Evolutionary conservation across 2,329 filamentous ascomycete genomes (phyloP), one percentile per base, ranked within the genome.

Genomic region (Periconia sp.): DNA sequence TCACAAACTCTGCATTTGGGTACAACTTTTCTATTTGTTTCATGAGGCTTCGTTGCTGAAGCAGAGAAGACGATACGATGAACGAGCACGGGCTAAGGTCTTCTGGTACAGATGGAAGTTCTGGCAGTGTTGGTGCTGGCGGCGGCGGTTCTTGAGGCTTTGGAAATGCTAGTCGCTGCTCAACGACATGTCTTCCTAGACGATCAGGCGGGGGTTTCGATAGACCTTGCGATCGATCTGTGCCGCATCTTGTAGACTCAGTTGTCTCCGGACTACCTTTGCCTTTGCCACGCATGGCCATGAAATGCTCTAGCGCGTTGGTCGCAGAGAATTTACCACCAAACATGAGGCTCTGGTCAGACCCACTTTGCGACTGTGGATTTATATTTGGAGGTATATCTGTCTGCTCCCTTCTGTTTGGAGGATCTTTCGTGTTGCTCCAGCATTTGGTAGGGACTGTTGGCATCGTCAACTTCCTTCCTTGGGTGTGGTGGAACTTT

Each of bases 1-100:
- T 85, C 7, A 87, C 71, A 21, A 87, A 68, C 1, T 77, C 71
- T 5, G 81, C 70, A 1, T 59, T 52, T 0, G 80, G 74, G 54
- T 82, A 78, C 0, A 74, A 54, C 2, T 68, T 61, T 46, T 81
- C 73, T 1, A 88, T 67, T 1, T 67, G 56, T n/a, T 72, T 76
- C 10, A 83, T 57, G 2, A 88, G 56, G 0, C 46, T 35, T 23
- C 79, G 77, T 12, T 76, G 69, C 56, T 64, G 44, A 39, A 68
- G 24, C 70, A 71, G 25, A 79, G 64, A 68, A 1, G 79, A 65
- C 0, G 84, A 82, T 13, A 84, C 69, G 6, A 88, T 74, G 50
- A 84, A 73, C 10, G 69, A 64, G 11, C 65, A 65, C 18, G 63
- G 48, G 5, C 53, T 50, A 2, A 57, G 48, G 4, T 55, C 40